Evolutionary conservation across 257 asterid species (phyloP).

Genomic region (Thymus quinquecostatus): DNA sequence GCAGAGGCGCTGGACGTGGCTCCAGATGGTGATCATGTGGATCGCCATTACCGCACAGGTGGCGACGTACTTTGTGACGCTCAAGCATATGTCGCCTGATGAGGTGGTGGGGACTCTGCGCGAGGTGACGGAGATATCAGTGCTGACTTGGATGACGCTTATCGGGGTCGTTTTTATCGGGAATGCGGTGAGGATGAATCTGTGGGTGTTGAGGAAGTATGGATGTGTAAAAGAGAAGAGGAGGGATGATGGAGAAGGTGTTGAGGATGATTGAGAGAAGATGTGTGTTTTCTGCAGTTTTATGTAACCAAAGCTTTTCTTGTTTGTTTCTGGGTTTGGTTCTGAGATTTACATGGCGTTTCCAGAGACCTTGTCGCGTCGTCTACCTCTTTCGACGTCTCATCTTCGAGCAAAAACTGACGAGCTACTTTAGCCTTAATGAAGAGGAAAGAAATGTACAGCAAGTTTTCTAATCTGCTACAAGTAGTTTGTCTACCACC

Average conservation of each 20-base stretch:
- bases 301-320: neutral
- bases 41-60: constrained; percentile 40
- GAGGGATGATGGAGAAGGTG: neutral
- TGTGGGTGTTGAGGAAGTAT: constrained; percentile 47
- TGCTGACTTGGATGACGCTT: constrained; percentile 43
- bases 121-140: constrained; percentile 42
- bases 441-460: too few species aligned
- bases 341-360: too few species aligned
- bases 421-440: too few species aligned
- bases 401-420: too few species aligned
- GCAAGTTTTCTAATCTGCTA: too few species aligned
- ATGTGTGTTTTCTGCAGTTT: neutral
- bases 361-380: too few species aligned
- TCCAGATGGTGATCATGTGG: constrained; percentile 42
- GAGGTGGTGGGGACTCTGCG: constrained; percentile 30
- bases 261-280: constrained; percentile 17
- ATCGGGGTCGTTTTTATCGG: constrained; percentile 45
- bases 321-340: too few species aligned
- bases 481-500: too few species aligned
- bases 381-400: too few species aligned
- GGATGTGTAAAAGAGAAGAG: constrained; percentile 36
- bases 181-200: constrained; percentile 39
- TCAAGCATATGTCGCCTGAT: constrained; percentile 36
- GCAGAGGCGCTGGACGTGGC: constrained; percentile 37
- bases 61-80: constrained; percentile 42